phyloP scores from a whole-genome alignment of 768 basidiomycete genomes.

The Rhodotorula diobovata region DNA sequence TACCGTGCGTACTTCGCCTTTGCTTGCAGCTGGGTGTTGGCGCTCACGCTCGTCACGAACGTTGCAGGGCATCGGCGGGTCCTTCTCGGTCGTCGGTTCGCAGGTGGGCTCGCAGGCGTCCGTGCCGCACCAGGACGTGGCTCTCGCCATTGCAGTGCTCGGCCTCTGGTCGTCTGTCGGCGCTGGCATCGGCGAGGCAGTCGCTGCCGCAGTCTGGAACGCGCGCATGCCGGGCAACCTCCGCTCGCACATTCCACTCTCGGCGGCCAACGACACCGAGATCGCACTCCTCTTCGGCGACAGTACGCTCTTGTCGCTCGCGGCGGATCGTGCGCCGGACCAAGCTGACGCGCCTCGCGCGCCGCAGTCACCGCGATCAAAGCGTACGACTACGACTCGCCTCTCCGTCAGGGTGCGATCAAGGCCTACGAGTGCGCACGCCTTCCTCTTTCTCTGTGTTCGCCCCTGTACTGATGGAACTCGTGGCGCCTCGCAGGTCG shows the following conservation, averaged over 20 bases:
- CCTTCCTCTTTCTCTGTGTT: not conserved
- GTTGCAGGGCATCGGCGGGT: slow-evolving; percentile 40
- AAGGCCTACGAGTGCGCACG: slow-evolving; percentile 25
- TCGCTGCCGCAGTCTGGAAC: slow-evolving; percentile 24
- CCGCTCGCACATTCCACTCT: slow-evolving; percentile 42
- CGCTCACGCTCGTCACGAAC: not conserved
- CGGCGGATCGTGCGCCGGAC: not conserved
- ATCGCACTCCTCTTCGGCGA: slow-evolving; percentile 36
- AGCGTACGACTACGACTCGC: slow-evolving; percentile 21
- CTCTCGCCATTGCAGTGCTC: slow-evolving; percentile 46
- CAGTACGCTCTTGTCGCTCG: not conserved
- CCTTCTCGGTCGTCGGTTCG: slow-evolving; percentile 46
- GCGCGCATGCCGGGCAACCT: slow-evolving; percentile 37
- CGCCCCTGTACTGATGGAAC: not conserved
- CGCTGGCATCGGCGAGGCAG: slow-evolving; percentile 42
- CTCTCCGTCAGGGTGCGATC: slow-evolving; percentile 17
- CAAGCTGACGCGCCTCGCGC: too few relatives aligned
- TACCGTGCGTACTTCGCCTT: slow-evolving; percentile 12
- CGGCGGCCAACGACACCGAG: slow-evolving; percentile 42
- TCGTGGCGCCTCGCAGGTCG: not conserved
- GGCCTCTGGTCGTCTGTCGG: slow-evolving; percentile 47
- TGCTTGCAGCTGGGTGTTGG: not conserved
- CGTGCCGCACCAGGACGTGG: slow-evolving; percentile 49
- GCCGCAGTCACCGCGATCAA: slow-evolving; percentile 28
- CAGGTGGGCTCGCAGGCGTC: slow-evolving; percentile 48